Conservation (phyloP, 75 land plant genomes). For the Pseudotsuga menziesii region DNA sequence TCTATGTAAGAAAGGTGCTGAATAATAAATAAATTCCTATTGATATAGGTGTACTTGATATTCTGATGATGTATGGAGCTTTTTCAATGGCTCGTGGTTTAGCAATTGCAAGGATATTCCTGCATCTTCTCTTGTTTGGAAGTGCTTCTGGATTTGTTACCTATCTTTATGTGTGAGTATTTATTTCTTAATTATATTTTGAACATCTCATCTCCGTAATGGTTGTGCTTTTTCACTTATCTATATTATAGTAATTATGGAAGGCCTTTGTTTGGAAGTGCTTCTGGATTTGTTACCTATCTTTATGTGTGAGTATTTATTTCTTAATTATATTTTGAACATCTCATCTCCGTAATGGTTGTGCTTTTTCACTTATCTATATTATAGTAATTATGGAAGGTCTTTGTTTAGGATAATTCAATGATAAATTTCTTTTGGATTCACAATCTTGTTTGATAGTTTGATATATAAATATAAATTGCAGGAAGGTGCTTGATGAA, state of each 20-base stretch:
- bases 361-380: background rate
- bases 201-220: background rate
- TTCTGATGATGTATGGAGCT: slow-evolving; percentile 84
- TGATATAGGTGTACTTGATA: slow-evolving; percentile 71
- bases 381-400: background rate
- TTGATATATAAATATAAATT: slow-evolving; percentile 8
- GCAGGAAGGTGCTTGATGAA: slow-evolving; percentile 77
- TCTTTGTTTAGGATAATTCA: background rate
- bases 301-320: slow-evolving; percentile 63
- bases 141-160: slow-evolving; percentile 37
- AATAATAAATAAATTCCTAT: background rate
- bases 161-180: slow-evolving; percentile 72
- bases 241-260: background rate
- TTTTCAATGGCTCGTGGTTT: slow-evolving; percentile 64
- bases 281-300: slow-evolving; percentile 45
- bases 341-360: background rate
- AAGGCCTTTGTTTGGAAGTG: slow-evolving; percentile 70
- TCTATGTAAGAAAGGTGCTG: background rate
- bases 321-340: background rate
- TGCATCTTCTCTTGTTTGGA: slow-evolving; percentile 79
- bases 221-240: background rate
- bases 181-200: background rate
- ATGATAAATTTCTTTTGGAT: background rate
- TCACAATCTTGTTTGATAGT: background rate
- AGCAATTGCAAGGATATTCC: slow-evolving; percentile 67